Evolutionary conservation across 1,284 basidiomycete genomes (phyloP), one percentile per base, ranked within the genome.

Genomic region (Sporisorium exsertum): DNA sequence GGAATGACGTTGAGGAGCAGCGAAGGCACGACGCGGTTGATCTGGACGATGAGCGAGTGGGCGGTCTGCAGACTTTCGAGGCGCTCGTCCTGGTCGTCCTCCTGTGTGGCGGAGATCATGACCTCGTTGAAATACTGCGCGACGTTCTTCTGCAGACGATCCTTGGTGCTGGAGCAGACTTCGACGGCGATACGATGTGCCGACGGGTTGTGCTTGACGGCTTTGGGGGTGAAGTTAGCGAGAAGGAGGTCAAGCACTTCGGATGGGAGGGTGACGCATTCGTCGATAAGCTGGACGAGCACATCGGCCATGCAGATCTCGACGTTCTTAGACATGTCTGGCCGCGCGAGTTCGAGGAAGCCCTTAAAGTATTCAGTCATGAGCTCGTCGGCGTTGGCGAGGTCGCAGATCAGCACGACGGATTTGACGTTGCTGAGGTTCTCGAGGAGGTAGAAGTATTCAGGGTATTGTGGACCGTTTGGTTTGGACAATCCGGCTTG

Each of bases 401-500:
- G 89, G 86, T 98, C 95, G 86, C 93, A 94, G 12, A 98, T 91
- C 70, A 99, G 90, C 3, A 95, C 94, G 32, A 97, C 91, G 77
- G 92, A 94, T 89, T 98, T 97, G 83, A 97, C 95, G 35, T 91
- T 93, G 6, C 94, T 93, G 16, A 99, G 89, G 32, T 91, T 94
- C 80, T 98, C 94, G 37, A 99, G 89, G 12, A 98, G 89, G 84
- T 94, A 93, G 79, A 92, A 75, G 49, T 72, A 70, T 32, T 85
- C 83, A 2, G 74, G 26, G 32, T 81, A 83, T 24, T 71, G 65
- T 10, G 78, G 64, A 10, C 75, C 66, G 20, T 57, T 65, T 8
- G 81, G 78, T 49, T 78, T 74, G n/a, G 70, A 58, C 22, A 84
- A 60, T 29, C 77, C 81, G 18, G 56, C 67, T 32, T 56, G 70